Evolutionary conservation across 129 eudicot species (phyloP).

Genomic region (Saussurea involucrata): DNA sequence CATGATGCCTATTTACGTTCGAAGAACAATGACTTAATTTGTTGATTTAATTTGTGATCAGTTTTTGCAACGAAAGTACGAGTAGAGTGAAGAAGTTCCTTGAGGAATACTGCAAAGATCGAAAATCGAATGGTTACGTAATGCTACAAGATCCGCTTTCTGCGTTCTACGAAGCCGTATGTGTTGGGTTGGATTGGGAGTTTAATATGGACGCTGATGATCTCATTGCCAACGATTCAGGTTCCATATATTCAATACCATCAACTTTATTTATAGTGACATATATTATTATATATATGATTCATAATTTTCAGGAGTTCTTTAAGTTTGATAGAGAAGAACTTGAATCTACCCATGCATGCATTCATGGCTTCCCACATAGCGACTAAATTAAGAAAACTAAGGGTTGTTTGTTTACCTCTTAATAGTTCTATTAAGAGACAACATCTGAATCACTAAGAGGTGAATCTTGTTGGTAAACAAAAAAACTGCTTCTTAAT

Average conservation of each 20-base stretch:
- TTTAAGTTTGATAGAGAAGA: background rate
- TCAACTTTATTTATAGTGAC: background rate
- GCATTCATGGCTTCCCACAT: too few species aligned
- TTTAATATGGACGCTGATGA: conserved; percentile 8
- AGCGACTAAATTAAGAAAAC: too few species aligned
- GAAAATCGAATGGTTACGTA: conserved; percentile 34
- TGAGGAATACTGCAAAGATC: conserved; percentile 43
- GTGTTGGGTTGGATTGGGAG: conserved; percentile 45
- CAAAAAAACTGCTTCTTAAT: too few species aligned
- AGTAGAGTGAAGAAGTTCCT: conserved; percentile 45
- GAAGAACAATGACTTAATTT: background rate
- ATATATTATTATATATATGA: background rate
- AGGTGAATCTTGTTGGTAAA: too few species aligned
- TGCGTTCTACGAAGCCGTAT: conserved; percentile 48
- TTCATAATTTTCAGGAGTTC: background rate
- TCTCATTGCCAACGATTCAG: conserved; percentile 19
- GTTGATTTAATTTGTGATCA: background rate
- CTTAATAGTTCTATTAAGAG: too few species aligned
- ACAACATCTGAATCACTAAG: too few species aligned
- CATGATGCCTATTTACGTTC: background rate
- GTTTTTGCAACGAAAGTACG: conserved; percentile 47
- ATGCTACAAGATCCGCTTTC: conserved; percentile 63
- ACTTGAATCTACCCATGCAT: too few species aligned
- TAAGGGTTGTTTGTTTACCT: too few species aligned
- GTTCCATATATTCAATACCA: conserved; percentile 19